Evolutionary conservation across 169 alveolate species (phyloP), one percentile per base, ranked within the genome.

Genomic region (Plasmodium ovale): DNA sequence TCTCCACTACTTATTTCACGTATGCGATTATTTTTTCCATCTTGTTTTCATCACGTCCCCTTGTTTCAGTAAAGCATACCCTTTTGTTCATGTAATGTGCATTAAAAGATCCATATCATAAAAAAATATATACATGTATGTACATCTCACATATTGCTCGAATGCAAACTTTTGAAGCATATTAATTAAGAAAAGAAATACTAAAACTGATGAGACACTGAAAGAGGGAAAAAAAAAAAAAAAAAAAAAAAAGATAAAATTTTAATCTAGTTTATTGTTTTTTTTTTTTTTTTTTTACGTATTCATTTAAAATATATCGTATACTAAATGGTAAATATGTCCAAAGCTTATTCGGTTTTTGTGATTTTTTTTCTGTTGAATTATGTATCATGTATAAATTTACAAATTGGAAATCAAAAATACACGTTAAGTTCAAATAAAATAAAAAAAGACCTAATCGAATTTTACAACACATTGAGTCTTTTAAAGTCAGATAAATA

Each of bases 401-500:
- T 79, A 64, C 82, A 79, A 79, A 79, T 79, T 27, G 89, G 89
- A 64, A 79, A 51, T 68, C 89, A 79, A 67, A 79, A 79, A 67
- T 79, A 79, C 47, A 16, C 70, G 53, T 51, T 79, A 31, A 47
- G 82, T 14, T 44, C 89, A 25, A 79, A 65, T 64, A 65, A 64
- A 79, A 79, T 79, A 29, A 62, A 79, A 79, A 79, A 79, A 62
- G 79, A 79, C 54, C 31, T 79, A 23, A 7, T 79, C 62, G 89
- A 79, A 27, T 58, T 79, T 62, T 79, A 79, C 47, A 79, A 64
- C 54, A 79, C 72, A 14, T 65, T 79, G 47, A 67, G 70, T 47
- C 29, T 64, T 64, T 79, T 64, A 68, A 79, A 79, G 47, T 62
- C 89, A n/a, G 89, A 79, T 29, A 65, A 79, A 59, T 64, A 79